These are phyloP conservation scores for Auricularia sp. DNA, from an alignment of 768 basidiomycete species.

Conservation along the genomic window DNA sequence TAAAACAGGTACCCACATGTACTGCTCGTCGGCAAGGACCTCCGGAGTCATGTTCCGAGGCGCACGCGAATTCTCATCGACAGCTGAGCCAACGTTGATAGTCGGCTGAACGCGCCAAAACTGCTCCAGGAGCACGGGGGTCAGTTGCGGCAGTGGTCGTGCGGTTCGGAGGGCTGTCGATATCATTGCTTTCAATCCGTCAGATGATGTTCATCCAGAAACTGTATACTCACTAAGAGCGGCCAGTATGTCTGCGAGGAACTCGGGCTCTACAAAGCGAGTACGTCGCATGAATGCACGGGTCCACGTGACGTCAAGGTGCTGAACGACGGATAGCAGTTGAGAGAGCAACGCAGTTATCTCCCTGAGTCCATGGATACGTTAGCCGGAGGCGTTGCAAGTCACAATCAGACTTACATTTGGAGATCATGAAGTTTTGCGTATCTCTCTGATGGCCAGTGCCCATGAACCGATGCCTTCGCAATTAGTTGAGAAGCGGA, in stretches of 20 bases:
- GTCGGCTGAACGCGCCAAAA: constrained; percentile 43
- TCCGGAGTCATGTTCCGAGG: constrained; percentile 61
- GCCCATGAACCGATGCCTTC: constrained; percentile 64
- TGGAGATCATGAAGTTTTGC: constrained; percentile 58
- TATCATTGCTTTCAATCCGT: constrained; percentile 46
- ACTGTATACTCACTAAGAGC: constrained; percentile 49
- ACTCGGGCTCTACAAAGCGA: constrained; percentile 64
- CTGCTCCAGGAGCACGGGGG: constrained; percentile 55
- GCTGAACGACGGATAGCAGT: constrained; percentile 59
- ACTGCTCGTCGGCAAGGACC: constrained; percentile 67
- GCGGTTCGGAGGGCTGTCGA: constrained; percentile 67
- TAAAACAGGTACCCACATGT: constrained; percentile 39
- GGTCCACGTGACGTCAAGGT: constrained; percentile 69
- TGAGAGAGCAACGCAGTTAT: constrained; percentile 60
- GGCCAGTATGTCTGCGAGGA: constrained; percentile 76
- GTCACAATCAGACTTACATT: constrained; percentile 32
- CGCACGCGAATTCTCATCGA: constrained; percentile 65
- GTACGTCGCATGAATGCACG: constrained; percentile 69
- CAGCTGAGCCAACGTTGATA: constrained; percentile 59
- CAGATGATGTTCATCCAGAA: too few species aligned
- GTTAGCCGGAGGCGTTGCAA: constrained; percentile 6
- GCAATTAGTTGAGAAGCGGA: neutral
- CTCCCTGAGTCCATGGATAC: constrained; percentile 36
- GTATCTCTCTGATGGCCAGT: constrained; percentile 75
- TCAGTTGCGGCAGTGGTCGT: constrained; percentile 71